Evolutionary conservation across 2,329 filamentous ascomycete genomes (phyloP).

Genomic region (Fusarium tuaranense): DNA sequence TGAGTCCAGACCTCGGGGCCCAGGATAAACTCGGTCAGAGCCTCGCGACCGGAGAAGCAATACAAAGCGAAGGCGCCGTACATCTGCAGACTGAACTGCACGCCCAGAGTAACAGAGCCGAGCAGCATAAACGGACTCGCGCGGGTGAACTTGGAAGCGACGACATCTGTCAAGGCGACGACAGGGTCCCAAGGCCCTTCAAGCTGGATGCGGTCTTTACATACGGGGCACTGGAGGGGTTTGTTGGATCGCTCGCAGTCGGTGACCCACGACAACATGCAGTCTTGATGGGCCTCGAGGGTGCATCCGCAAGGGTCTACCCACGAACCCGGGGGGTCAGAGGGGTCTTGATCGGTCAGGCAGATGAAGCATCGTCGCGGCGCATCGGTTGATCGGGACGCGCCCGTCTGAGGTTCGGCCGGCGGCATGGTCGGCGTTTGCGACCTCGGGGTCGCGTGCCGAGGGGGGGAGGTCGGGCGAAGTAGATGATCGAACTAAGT

Average conservation of each 20-base stretch:
- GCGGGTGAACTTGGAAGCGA: slow-evolving; percentile 67
- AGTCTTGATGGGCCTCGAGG: slow-evolving; percentile 89
- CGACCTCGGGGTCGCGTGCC: slow-evolving; percentile 31
- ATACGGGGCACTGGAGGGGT: slow-evolving; percentile 87
- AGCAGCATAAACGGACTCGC: slow-evolving; percentile 73
- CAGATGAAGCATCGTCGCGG: slow-evolving; percentile 72
- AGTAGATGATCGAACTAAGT: not conserved
- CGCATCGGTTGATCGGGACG: slow-evolving; percentile 35
- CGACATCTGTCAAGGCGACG: slow-evolving; percentile 72
- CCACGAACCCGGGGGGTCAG: slow-evolving; percentile 70
- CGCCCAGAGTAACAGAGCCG: slow-evolving; percentile 64
- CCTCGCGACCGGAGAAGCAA: slow-evolving; percentile 63
- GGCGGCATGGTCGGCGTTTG: slow-evolving; percentile 20
- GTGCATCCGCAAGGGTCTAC: slow-evolving; percentile 91
- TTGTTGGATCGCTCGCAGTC: slow-evolving; percentile 79
- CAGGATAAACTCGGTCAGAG: slow-evolving; percentile 56
- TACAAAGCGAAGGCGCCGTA: slow-evolving; percentile 65
- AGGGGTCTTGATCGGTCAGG: slow-evolving; percentile 66
- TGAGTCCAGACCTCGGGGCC: slow-evolving; percentile 48
- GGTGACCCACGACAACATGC: slow-evolving; percentile 92
- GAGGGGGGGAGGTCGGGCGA: slow-evolving; percentile 4
- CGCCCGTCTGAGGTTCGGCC: slow-evolving; percentile 17
- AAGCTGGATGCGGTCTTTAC: slow-evolving; percentile 83
- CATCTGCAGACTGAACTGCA: slow-evolving; percentile 63
- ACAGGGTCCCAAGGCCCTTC: slow-evolving; percentile 79